Evolutionary conservation across 139 green algal genomes (phyloP), one percentile per base, ranked within the genome.

Genomic region (Coelastrella sp.): DNA sequence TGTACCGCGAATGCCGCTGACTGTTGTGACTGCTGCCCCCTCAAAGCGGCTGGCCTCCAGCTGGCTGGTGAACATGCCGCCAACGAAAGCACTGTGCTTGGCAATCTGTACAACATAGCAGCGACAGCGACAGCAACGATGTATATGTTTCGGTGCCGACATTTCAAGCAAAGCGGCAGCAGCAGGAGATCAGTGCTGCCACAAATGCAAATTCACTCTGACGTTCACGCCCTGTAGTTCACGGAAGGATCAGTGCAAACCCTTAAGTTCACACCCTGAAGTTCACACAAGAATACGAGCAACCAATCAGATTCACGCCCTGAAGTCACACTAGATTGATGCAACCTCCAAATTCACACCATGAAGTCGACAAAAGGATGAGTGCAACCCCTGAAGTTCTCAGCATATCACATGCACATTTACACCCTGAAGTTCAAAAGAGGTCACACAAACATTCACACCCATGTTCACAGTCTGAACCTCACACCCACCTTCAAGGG

Each of bases 61-160:
- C 79, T 93, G 89, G 73, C 88, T 96, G 90, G 95, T 99, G 95
- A 99, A 99, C 98, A 99, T 99, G 91, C 96, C 97, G 56, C 92
- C 92, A 11, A 99, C 89, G 91, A 99, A 99, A 13, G 97, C 98
- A 0, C 97, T 99, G 96, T 99, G 96, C 60, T 95, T 95, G 80
- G 96, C 91, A 64, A 99, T 96, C 85, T 99, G 96, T 93, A 77
- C 13, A 6, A 22, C 16, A 77, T 73, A 73, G 64, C 64, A 73
- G 32, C 32, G 32, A 47, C 32, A 47, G 32, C 32, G 64, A 20
- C 64, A 73, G 64, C 64, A 73, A 14, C 64, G 14, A 73, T 73
- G 61, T 19, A 71, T 71, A 71, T 71, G 61, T 71, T 71, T 71
- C 61, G 11, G 11, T 19, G 10, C 8, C 61, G 11, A 13, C 8